phyloP scores from a whole-genome alignment of 805 yeast species.

The Wickerhamiella vanderwaltii region DNA sequence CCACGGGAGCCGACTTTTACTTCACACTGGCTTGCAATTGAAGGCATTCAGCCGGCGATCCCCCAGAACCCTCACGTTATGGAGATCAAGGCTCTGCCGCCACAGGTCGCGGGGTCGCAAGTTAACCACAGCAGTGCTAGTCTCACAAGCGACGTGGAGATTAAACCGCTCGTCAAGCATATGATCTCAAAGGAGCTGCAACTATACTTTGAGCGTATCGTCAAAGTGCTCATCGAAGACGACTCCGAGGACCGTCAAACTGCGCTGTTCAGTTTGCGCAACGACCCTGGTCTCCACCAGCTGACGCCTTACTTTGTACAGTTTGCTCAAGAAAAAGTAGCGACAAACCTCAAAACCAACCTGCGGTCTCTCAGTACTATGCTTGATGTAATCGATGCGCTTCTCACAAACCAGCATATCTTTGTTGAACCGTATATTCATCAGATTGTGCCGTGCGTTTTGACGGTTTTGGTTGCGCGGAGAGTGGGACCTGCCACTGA shows the following conservation, averaged over 20 bases:
- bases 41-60: conserved; percentile 95
- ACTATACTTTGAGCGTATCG: conserved; percentile 81
- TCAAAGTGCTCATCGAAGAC: conserved; percentile 54
- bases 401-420: conserved; percentile 69
- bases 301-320: conserved; percentile 93
- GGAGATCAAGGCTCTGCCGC: conserved; percentile 68
- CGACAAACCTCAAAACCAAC: conserved; percentile 63
- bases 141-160: conserved; percentile 41
- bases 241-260: conserved; percentile 46
- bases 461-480: conserved; percentile 80
- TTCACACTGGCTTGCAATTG: conserved; percentile 90
- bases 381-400: conserved; percentile 78
- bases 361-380: conserved; percentile 62
- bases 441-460: conserved; percentile 90
- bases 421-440: conserved; percentile 93
- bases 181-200: conserved; percentile 89
- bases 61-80: conserved; percentile 81
- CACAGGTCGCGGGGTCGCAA: conserved; percentile 73
- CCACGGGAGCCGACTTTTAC: conserved; percentile 88
- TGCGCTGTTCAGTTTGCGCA: conserved; percentile 70
- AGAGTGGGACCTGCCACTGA: conserved; percentile 46
- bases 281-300: conserved; percentile 95
- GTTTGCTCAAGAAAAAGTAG: conserved; percentile 88
- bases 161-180: conserved; percentile 89
- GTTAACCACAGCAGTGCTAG: conserved; percentile 44